Conservation (phyloP, 1,139 yeast species). For the Nakaseomyces glabratus region DNA sequence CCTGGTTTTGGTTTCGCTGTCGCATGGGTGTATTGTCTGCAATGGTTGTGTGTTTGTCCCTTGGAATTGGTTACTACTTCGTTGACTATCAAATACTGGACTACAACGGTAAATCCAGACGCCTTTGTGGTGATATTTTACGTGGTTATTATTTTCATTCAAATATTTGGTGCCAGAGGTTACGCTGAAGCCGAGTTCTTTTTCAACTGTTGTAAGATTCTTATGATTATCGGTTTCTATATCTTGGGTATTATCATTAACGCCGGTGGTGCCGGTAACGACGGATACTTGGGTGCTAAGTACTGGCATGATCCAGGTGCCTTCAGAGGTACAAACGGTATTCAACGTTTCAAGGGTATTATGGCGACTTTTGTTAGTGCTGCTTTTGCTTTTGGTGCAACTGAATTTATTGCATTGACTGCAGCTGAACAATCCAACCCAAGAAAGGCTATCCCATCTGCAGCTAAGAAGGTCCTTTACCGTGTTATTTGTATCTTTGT, state of each 20-base stretch:
- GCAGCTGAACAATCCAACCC: constrained; percentile 88
- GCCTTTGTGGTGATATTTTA: constrained; percentile 64
- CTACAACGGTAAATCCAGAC: constrained; percentile 49
- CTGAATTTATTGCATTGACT: constrained; percentile 76
- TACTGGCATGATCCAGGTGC: constrained; percentile 63
- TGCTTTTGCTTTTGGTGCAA: constrained; percentile 80
- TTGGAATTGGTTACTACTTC: constrained; percentile 72
- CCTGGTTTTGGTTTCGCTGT: constrained; percentile 71
- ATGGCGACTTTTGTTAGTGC: constrained; percentile 76
- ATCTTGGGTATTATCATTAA: constrained; percentile 53
- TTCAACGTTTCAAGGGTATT: constrained; percentile 59
- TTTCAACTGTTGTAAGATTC: constrained; percentile 49
- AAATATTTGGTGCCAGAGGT: constrained; percentile 62
- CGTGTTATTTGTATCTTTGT: constrained; percentile 58
- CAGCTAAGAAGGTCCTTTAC: constrained; percentile 70
- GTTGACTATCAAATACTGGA: constrained; percentile 46
- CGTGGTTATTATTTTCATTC: constrained; percentile 45
- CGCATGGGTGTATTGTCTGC: constrained; percentile 74
- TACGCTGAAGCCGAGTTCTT: constrained; percentile 68
- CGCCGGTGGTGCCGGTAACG: constrained; percentile 59
- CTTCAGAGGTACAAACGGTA: constrained; percentile 27
- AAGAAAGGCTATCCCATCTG: constrained; percentile 58
- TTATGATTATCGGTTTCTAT: constrained; percentile 56
- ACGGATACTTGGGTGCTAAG: constrained; percentile 53
- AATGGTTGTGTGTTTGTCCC: constrained; percentile 73